These are phyloP conservation scores for Solanum clarkiae DNA, from an alignment of 257 asterid species.

Conservation along the genomic window DNA sequence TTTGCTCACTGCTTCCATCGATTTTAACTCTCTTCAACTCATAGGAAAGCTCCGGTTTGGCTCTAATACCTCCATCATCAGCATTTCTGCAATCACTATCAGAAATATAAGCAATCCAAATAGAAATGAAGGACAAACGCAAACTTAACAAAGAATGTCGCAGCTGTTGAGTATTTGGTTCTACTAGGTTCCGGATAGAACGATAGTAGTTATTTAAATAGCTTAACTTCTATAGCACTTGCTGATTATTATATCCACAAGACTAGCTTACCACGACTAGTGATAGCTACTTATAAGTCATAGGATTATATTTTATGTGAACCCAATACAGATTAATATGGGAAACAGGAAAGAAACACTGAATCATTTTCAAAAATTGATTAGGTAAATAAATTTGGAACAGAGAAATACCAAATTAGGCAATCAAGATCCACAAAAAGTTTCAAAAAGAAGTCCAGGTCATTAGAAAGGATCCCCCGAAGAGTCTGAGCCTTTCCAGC, in stretches of 20 bases:
- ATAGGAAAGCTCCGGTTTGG: slow-evolving; percentile 18
- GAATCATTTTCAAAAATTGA: not conserved
- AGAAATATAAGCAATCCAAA: not conserved
- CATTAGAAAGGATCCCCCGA: not conserved
- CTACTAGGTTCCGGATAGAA: not conserved
- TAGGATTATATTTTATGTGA: not conserved
- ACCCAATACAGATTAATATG: not conserved
- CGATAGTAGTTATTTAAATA: not conserved
- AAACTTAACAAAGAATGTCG: not conserved
- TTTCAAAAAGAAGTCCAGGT: not conserved
- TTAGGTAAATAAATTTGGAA: not conserved
- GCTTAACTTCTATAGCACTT: not conserved
- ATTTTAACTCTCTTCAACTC: slow-evolving; percentile 50
- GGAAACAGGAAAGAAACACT: not conserved
- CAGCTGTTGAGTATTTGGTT: not conserved
- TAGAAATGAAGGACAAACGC: not conserved
- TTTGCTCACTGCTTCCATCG: slow-evolving; percentile 21
- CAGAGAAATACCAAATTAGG: not conserved
- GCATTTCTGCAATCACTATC: slow-evolving; percentile 30
- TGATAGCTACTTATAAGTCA: not conserved
- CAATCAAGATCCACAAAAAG: not conserved
- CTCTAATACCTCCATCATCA: slow-evolving; percentile 32
- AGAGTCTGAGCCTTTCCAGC: not conserved
- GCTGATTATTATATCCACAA: not conserved
- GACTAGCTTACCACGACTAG: not conserved